Base-by-base conservation (phyloP, 768 basidiomycete species). In the Tylopilus balloui region DNA sequence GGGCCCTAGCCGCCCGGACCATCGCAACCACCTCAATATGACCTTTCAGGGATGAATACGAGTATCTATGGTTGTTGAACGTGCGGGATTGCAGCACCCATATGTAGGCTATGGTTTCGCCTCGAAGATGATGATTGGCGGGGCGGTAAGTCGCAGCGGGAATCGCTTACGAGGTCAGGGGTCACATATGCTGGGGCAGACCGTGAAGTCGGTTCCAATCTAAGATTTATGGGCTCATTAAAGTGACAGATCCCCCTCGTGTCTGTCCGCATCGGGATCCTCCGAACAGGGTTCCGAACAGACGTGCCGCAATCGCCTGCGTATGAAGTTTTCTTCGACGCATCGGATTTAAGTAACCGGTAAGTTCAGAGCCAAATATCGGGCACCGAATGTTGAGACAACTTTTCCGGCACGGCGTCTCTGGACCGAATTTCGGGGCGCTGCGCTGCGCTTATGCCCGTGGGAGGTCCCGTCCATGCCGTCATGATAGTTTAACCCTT, bases 401-500 rank as follows among this genome's bases (percentile, higher is more conserved):
- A 34, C 37, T 46, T 32, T 37, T 42, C 47, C 41, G 29, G 48
- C n/a, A 55, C 63, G 62, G 56, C 63, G 51, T 59, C 48, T 54
- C 41, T 35, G 38, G 45, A 42, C 47, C 54, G 47, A 54, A 54
- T 47, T 55, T 57, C 42, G 36, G 45, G 23, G 44, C 41, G 21
- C 21, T 44, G 44, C 41, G 21, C 21, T 44, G 31, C 44, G 53
- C 49, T 55, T 53, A 51, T 42, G 53, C 51, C 39, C 63, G 65
- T 69, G 62, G 50, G 67, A 64, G 52, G 48, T 21, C 31, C n/a
- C 50, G 21, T 44, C n/a, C 44, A 61, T 66, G 63, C 54, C 55
- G 62, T 69, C 45, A 65, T 66, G 41, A 42, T 47, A 39, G 53
- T 58, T 53, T 69, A 63, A 58, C 65, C 65, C 48, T 60, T 58